Evolutionary conservation across 805 yeast genomes (phyloP), one percentile per base, ranked within the genome.

Genomic region (Candida oleophila): DNA sequence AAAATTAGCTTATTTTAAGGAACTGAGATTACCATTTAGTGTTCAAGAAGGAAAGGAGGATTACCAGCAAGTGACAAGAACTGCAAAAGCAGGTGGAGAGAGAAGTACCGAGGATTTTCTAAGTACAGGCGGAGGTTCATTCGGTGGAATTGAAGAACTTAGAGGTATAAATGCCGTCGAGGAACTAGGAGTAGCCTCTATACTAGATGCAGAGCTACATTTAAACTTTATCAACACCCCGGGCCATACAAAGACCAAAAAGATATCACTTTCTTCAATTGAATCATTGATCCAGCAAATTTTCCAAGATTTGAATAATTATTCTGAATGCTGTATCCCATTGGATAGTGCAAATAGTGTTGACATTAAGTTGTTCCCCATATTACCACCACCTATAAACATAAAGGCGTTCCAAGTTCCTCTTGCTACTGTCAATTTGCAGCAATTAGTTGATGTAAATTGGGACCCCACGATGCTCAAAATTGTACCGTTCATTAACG

Each of bases 401-500:
- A 69, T 94, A 19, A 74, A 82, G 42, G 81, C 95, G 0, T 87
- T 74, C 55, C 96, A 92, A 62, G 99, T 94, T 0, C 99, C 99
- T 0, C 80, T 91, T 3, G 81, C 95, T n/a, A 84, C 92, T 0
- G 96, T 94, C 1, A 82, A 83, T 44, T 68, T 94, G 30, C 76
- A 77, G 22, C 69, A 78, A 34, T 72, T 94, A 50, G 83, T 89
- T 38, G 99, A 94, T 64, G 85, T 87, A 7, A 85, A 87, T 56
- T 94, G 99, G 97, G 99, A 94, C 64, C 97, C 97, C 1, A 92
- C 98, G 1, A 86, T 94, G 94, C 73, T 89, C 40, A 85, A 87
- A 54, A 87, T 94, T 20, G 67, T 89, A 9, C 96, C 97, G 0
- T 86, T 74, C 54, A 89, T 94, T 42, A 82, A 94, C 57, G 99